Percentiles rank a stretch among this genome's conserved stretches.
Evolutionary conservation across 179 eudicot species (phyloP).

Genomic region (Beta corolliflora): DNA sequence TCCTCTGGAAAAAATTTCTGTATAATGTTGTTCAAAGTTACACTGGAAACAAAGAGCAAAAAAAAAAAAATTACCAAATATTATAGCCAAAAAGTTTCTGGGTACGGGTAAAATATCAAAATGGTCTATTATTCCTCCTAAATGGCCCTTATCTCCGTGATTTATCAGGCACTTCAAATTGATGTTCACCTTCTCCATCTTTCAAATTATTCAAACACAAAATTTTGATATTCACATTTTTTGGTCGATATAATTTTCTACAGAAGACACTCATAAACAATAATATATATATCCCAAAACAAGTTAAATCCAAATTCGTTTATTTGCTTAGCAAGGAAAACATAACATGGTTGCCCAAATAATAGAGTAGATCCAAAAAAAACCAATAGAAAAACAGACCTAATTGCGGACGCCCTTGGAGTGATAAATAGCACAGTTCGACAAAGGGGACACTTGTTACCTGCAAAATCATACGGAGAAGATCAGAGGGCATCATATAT

Average conservation of each 20-base stretch:
- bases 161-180: constrained; percentile 7
- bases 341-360: not conserved
- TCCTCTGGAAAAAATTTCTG: constrained; percentile 91
- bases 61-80: not conserved
- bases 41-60: constrained; percentile 54
- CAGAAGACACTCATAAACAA: not conserved
- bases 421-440: constrained; percentile 88
- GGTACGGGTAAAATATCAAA: not conserved
- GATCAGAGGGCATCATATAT: constrained; percentile 16
- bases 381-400: constrained; percentile 43
- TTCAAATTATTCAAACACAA: not conserved
- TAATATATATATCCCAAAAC: not conserved
- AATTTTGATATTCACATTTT: not conserved
- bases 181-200: not conserved
- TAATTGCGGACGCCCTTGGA: constrained; percentile 81
- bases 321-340: not conserved
- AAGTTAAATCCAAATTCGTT: not conserved
- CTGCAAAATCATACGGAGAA: constrained; percentile 45
- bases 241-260: not conserved
- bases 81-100: not conserved
- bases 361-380: not conserved
- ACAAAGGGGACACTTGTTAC: constrained; percentile 95
- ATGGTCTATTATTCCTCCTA: not conserved
- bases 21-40: constrained; percentile 92
- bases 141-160: not conserved